These are phyloP conservation scores for Stephania japonica DNA, from an alignment of 164 flowering plant species.

Conservation along the genomic window DNA sequence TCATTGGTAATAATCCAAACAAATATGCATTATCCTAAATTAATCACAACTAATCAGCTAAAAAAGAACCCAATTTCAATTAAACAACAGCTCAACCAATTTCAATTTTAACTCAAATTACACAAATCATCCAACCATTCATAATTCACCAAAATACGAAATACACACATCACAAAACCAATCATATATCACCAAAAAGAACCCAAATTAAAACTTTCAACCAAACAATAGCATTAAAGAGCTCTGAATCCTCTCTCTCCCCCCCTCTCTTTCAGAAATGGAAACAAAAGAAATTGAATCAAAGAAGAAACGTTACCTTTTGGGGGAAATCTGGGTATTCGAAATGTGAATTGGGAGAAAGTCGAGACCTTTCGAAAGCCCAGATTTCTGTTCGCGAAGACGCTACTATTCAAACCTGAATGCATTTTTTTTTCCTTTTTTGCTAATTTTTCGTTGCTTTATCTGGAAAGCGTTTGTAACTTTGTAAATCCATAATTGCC, in stretches of 20 bases:
- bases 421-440: constrained; percentile 1
- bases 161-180: too few relatives aligned
- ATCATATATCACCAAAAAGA: too few relatives aligned
- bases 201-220: too few relatives aligned
- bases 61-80: too few relatives aligned
- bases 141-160: too few relatives aligned
- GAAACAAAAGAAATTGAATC: constrained; percentile 3
- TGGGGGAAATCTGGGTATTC: constrained; percentile 2
- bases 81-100: too few relatives aligned
- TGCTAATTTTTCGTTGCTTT: background rate
- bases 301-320: constrained; percentile 6
- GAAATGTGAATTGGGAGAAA: constrained; percentile 3
- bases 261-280: background rate
- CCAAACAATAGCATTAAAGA: background rate
- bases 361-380: constrained; percentile 11
- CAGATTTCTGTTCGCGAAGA: constrained; percentile 12
- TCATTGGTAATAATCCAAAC: too few relatives aligned
- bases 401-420: background rate
- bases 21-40: too few relatives aligned
- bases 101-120: too few relatives aligned
- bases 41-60: too few relatives aligned
- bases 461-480: background rate
- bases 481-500: too few relatives aligned
- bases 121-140: too few relatives aligned
- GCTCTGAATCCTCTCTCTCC: background rate